Conservation (phyloP, 106 monocot genomes). For the Triglochin maritima region DNA sequence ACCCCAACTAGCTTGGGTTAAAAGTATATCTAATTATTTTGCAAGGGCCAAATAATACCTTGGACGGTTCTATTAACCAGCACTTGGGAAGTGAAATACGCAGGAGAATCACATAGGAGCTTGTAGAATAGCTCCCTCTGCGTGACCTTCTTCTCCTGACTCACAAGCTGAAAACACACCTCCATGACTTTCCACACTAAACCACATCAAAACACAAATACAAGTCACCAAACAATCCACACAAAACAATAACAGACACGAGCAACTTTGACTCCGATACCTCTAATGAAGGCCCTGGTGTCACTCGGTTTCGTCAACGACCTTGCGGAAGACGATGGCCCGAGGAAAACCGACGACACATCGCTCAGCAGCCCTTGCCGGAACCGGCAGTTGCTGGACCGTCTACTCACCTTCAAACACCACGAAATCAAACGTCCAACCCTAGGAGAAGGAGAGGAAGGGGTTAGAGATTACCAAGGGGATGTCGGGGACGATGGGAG, state of each 20-base stretch:
- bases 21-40: no score
- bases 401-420: constrained; percentile 43
- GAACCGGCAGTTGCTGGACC: constrained; percentile 35
- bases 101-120: constrained; percentile 73
- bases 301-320: constrained; percentile 46
- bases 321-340: constrained; percentile 41
- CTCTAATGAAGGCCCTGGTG: constrained; percentile 73
- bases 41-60: constrained; percentile 24
- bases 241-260: not conserved
- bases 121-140: constrained; percentile 95
- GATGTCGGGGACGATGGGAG: constrained; percentile 46
- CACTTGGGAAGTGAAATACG: constrained; percentile 58
- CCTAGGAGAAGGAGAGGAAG: not conserved
- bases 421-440: not conserved
- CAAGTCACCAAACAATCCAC: not conserved
- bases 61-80: constrained; percentile 67
- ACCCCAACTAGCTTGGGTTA: no score
- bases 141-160: constrained; percentile 59
- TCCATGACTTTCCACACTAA: constrained; percentile 95
- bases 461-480: constrained; percentile 41
- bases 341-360: constrained; percentile 65
- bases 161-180: constrained; percentile 49
- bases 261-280: constrained; percentile 10
- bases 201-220: not conserved
- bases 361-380: constrained; percentile 58